Conservation (phyloP, 179 eudicot genomes). For the Spergularia azorica region DNA sequence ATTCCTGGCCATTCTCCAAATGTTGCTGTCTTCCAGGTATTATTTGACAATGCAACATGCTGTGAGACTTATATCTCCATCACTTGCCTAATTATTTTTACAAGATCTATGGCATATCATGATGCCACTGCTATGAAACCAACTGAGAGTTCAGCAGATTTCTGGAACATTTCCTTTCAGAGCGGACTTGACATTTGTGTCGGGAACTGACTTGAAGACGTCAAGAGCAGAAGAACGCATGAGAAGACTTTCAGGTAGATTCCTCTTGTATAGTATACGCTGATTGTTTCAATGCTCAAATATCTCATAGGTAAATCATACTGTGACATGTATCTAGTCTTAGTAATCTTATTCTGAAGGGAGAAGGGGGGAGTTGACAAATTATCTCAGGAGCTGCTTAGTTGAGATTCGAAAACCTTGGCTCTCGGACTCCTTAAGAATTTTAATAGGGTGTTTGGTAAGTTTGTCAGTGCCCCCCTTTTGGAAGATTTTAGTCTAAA, state of each 20-base stretch:
- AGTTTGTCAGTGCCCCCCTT: neutral
- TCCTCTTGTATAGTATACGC: neutral
- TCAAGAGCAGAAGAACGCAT: slow-evolving; percentile 57
- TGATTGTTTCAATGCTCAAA: slow-evolving; percentile 5
- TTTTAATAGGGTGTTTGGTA: neutral
- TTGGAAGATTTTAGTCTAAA: neutral
- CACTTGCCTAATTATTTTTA: neutral
- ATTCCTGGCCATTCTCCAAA: slow-evolving; percentile 63
- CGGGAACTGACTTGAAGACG: slow-evolving; percentile 55
- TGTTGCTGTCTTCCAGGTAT: slow-evolving; percentile 88
- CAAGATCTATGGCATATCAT: neutral
- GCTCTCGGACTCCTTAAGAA: neutral
- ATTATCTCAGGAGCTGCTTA: neutral
- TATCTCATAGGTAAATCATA: neutral
- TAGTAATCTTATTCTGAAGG: neutral
- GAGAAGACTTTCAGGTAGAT: slow-evolving; percentile 73
- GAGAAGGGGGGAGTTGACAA: neutral
- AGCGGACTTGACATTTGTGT: slow-evolving; percentile 80
- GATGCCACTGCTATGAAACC: neutral
- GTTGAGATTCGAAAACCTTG: neutral
- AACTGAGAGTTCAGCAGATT: slow-evolving; percentile 46
- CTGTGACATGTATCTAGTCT: neutral
- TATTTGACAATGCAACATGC: neutral
- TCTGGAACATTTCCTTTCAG: slow-evolving; percentile 68
- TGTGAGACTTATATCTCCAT: slow-evolving; percentile 8